A percentile compares a stretch with the other conserved stretches of the same genome.
phyloP scores from a whole-genome alignment of 495 filamentous ascomycete species.

The Trichoderma orchidacearum region DNA sequence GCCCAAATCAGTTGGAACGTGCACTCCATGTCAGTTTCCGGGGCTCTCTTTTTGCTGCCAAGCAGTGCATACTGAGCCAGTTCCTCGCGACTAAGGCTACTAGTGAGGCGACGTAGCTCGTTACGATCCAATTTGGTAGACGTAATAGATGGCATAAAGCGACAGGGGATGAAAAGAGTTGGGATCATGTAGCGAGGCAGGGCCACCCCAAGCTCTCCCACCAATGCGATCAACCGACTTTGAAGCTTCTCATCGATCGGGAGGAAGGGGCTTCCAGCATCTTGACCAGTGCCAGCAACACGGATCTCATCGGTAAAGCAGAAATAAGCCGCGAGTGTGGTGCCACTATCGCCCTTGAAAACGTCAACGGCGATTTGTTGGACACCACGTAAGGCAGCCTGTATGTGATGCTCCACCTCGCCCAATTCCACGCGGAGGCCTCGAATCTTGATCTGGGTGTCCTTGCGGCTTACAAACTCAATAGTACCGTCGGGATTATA shows the following conservation, averaged over 20 bases:
- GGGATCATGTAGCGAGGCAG: slow-evolving; percentile 11
- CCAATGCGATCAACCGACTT: not conserved
- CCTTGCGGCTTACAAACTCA: slow-evolving; percentile 36
- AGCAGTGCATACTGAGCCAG: slow-evolving; percentile 37
- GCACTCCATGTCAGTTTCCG: not conserved
- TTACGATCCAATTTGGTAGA: slow-evolving; percentile 10
- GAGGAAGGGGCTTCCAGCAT: not conserved
- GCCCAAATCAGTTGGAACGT: not conserved
- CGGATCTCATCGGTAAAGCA: not conserved
- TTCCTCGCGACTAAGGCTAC: not conserved
- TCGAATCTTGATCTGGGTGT: slow-evolving; percentile 9
- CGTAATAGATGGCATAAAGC: not conserved
- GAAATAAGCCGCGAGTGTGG: not conserved
- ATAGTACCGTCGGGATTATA: slow-evolving; percentile 30
- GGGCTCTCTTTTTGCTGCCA: slow-evolving; percentile 3
- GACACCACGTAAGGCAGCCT: not conserved
- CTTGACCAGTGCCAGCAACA: not conserved
- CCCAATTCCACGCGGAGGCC: not conserved
- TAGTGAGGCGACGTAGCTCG: not conserved
- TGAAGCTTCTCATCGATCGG: not conserved
- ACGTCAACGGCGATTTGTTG: slow-evolving; percentile 31
- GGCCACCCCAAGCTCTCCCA: not conserved
- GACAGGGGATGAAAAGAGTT: slow-evolving; percentile 3
- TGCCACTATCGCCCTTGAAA: slow-evolving; percentile 8
- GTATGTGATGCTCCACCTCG: not conserved